A percentile compares a stretch with the other conserved stretches of the same genome.
Evolutionary conservation across 179 eudicot genomes (phyloP).

Genomic region (Monotropa hypopitys): DNA sequence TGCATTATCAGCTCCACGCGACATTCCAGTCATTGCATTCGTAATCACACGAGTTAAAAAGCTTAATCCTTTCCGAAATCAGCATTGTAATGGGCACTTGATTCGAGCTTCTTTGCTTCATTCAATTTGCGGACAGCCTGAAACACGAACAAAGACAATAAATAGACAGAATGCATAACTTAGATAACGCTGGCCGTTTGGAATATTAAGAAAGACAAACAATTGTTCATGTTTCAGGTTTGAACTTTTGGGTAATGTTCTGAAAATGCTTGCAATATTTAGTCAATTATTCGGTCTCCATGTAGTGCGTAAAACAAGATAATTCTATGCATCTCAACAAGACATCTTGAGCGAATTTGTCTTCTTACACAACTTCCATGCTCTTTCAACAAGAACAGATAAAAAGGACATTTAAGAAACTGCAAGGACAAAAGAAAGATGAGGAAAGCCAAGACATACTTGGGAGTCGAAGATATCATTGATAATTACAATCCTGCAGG

Average conservation of each 20-base stretch:
- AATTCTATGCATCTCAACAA: not conserved
- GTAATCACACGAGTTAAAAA: not conserved
- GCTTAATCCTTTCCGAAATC: slow-evolving; percentile 57
- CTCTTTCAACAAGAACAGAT: not conserved
- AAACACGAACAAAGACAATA: slow-evolving; percentile 1
- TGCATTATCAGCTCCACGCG: not conserved
- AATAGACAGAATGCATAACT: not conserved
- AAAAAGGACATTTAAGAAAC: no score
- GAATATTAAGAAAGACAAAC: not conserved
- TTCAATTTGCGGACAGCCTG: slow-evolving; percentile 66
- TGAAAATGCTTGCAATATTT: not conserved
- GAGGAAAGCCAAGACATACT: no score
- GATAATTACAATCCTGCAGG: not conserved
- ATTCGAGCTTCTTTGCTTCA: slow-evolving; percentile 73
- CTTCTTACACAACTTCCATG: no score
- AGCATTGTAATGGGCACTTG: slow-evolving; percentile 52
- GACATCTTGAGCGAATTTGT: not conserved
- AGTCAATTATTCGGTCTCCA: no score
- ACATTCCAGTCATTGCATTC: not conserved
- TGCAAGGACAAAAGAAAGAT: no score
- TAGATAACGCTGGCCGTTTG: not conserved
- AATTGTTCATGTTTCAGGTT: not conserved
- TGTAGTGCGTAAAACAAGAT: not conserved
- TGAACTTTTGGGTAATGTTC: not conserved
- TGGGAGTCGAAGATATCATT: not conserved